phyloP scores from a whole-genome alignment of 2,329 filamentous ascomycete genomes.

The Podosphaera xanthii region DNA sequence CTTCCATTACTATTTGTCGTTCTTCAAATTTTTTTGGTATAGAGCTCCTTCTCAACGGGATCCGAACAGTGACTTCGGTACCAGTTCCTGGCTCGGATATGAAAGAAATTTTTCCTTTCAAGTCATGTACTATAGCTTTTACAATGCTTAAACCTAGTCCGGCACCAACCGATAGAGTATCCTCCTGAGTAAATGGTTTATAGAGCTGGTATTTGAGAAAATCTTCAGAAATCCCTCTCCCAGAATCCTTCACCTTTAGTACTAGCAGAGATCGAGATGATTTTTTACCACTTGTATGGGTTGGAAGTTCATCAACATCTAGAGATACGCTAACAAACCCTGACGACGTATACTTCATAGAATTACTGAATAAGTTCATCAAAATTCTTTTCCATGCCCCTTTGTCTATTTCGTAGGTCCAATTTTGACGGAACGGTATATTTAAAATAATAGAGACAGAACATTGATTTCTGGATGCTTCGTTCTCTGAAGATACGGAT shows the following conservation, averaged over 20 bases:
- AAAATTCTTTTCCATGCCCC: constrained; percentile 28
- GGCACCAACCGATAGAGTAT: constrained; percentile 33
- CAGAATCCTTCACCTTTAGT: constrained; percentile 35
- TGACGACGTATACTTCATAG: constrained; percentile 34
- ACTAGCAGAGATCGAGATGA: constrained; percentile 8
- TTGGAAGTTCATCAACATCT: constrained; percentile 9
- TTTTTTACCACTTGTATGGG: constrained; percentile 4
- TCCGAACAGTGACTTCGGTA: constrained; percentile 23
- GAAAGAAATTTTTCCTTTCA: constrained; percentile 35
- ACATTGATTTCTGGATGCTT: constrained; percentile 2
- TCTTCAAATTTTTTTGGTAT: constrained; percentile 2
- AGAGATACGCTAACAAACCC: constrained; percentile 27
- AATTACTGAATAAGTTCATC: constrained; percentile 40
- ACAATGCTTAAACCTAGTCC: constrained; percentile 43
- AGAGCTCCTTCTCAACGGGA: constrained; percentile 9
- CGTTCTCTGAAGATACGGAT: constrained; percentile 4
- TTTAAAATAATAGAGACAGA: constrained; percentile 26
- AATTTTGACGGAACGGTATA: constrained; percentile 24
- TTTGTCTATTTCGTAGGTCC: constrained; percentile 31
- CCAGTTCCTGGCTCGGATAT: constrained; percentile 28
- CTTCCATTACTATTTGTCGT: constrained; percentile 6
- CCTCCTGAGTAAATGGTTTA: constrained; percentile 39
- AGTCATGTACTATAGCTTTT: constrained; percentile 31
- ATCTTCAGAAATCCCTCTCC: constrained; percentile 38
- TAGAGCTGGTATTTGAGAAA: constrained; percentile 37